Conservation (phyloP, 2,329 filamentous ascomycete genomes). For the Arthrinium puccinioides region DNA sequence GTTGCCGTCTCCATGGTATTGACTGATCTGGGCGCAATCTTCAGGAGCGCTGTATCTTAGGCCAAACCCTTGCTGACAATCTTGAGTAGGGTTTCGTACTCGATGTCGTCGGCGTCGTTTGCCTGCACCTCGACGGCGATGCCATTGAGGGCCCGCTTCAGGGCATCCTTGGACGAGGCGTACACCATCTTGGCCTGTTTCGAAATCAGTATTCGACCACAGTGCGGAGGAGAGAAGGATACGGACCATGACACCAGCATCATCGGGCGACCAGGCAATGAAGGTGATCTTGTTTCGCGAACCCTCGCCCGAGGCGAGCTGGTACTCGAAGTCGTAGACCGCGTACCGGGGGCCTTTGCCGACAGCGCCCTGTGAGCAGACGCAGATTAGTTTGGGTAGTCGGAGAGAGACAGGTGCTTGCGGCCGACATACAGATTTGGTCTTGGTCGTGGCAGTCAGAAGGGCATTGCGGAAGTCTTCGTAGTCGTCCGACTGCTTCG, state of each 20-base stretch:
- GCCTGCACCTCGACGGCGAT: constrained; percentile 73
- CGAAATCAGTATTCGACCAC: constrained; percentile 10
- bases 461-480: constrained; percentile 71
- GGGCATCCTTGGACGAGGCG: constrained; percentile 79
- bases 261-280: constrained; percentile 75
- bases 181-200: constrained; percentile 82
- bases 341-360: constrained; percentile 73
- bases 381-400: too few species aligned
- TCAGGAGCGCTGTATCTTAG: too few species aligned
- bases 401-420: constrained; percentile 11
- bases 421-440: constrained; percentile 49
- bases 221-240: not conserved
- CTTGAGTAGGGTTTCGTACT: constrained; percentile 64
- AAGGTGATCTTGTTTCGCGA: constrained; percentile 72
- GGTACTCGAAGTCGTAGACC: constrained; percentile 79
- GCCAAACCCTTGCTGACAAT: constrained; percentile 57
- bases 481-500: constrained; percentile 60
- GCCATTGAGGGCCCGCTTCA: constrained; percentile 73
- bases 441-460: constrained; percentile 64
- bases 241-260: constrained; percentile 69
- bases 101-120: constrained; percentile 77
- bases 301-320: constrained; percentile 64
- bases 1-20: too few species aligned
- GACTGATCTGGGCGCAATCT: too few species aligned
- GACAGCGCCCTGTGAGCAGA: constrained; percentile 41